Evolutionary conservation across 108 stramenopile species (phyloP), one percentile per base, ranked within the genome.

Genomic region (Pseudonitzschia delicatissima): DNA sequence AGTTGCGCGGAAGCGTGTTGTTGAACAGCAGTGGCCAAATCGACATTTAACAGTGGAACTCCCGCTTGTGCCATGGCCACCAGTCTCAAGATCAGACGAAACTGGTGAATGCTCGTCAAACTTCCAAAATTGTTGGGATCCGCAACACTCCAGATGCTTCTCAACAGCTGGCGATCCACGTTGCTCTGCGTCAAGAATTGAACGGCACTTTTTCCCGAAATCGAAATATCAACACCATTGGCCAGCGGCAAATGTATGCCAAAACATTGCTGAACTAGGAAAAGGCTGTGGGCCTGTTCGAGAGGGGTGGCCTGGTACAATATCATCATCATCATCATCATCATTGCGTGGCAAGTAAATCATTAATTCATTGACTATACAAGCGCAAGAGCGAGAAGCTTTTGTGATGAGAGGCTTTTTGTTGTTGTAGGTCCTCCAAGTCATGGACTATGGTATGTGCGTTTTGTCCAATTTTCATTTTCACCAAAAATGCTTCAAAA

Each of bases 31-130:
- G 35, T 23, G 45, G 12, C 29, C 72, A 73, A 55, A 11, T 33
- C 23, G 5, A 7, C 42, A 6, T n/a, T 6, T 13, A 33, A 12
- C 2, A 66, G 64, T 34, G 85, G 57, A 21, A 80, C 44, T 35
- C 76, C 67, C 0, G 73, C 63, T 60, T 88, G 87, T 21, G 82
- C 84, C 84, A 88, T 68, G 45, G 87, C 78, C 5, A 85, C 70
- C 23, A 85, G 55, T 18, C 87, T 74, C 21, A 88, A 57, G 32
- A 85, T 35, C 8, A 69, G 28, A 12, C 72, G 73, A 42, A 88
- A 83, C 66, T 88, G 87, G 23, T 34, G 47, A 39, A 78, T 62
- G 11, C 9, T 0, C 0, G 78, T 70, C 45, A 88, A 35, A 1
- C 71, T 68, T 45, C 87, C 87, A 20, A 77, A 36, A 18, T 68